Evolutionary conservation across 2,329 filamentous ascomycete species (phyloP).

Genomic region (Aspergillus oerlinghausenensis): DNA sequence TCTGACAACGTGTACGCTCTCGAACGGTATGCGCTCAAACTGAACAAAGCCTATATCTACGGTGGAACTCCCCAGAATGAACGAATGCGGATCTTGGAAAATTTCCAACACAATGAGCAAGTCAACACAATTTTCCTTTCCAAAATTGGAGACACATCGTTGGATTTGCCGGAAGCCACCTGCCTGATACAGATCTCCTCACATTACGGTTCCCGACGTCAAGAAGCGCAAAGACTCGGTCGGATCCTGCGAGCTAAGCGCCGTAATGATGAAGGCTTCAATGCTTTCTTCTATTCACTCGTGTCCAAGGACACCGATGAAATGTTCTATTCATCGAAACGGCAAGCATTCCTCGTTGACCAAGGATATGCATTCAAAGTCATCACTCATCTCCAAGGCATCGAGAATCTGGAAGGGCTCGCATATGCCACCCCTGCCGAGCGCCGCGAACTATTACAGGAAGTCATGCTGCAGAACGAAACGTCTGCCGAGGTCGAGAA

Average conservation of each 20-base stretch:
- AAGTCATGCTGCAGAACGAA: conserved; percentile 85
- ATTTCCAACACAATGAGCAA: conserved; percentile 87
- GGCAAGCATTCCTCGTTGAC: conserved; percentile 94
- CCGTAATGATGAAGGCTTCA: conserved; percentile 95
- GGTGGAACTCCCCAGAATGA: conserved; percentile 83
- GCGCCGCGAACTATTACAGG: conserved; percentile 78
- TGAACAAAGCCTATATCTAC: conserved; percentile 86
- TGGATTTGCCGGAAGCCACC: conserved; percentile 92
- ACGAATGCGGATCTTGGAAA: conserved; percentile 80
- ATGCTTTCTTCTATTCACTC: conserved; percentile 97
- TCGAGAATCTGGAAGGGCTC: conserved; percentile 76
- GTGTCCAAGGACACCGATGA: conserved; percentile 97
- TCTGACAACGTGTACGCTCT: conserved; percentile 96
- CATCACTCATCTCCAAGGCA: conserved; percentile 89
- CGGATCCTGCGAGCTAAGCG: conserved; percentile 92
- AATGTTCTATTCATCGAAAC: conserved; percentile 96
- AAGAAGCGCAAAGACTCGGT: conserved; percentile 90
- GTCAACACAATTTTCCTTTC: conserved; percentile 94
- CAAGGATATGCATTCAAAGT: conserved; percentile 99
- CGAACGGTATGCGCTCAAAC: conserved; percentile 74
- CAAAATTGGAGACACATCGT: conserved; percentile 97
- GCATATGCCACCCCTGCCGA: conserved; percentile 75
- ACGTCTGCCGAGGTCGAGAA: conserved; percentile 66
- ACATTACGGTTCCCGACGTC: conserved; percentile 92
- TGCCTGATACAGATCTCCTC: conserved; percentile 97